Conservation (phyloP, 257 asterid species). For the Phtheirospermum japonicum region DNA sequence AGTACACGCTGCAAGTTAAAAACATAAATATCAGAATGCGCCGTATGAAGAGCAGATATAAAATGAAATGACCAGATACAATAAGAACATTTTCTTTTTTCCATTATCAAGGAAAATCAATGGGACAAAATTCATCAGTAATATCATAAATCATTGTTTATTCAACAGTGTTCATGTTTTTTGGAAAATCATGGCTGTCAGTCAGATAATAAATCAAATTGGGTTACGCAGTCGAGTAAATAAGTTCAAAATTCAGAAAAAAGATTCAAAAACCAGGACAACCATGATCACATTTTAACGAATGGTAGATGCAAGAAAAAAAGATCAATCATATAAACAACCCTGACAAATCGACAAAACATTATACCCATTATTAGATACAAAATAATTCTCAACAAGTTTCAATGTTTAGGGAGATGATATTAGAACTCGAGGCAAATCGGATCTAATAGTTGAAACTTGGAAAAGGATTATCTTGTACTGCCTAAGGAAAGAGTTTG, state of each 20-base stretch:
- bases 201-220: background rate
- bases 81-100: background rate
- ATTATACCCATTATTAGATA: background rate
- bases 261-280: background rate
- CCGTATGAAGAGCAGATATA: too few relatives aligned
- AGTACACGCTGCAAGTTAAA: constrained; percentile 11
- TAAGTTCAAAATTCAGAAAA: constrained; percentile 3
- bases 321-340: background rate
- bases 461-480: too few relatives aligned
- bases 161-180: background rate
- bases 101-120: background rate
- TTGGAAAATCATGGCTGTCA: background rate
- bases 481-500: too few relatives aligned
- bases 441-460: too few relatives aligned
- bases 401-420: background rate
- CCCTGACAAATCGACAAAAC: background rate
- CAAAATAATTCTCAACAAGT: background rate
- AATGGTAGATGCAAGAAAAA: background rate
- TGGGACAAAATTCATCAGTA: background rate
- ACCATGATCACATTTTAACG: background rate
- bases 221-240: constrained; percentile 7
- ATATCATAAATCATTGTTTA: background rate
- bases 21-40: background rate
- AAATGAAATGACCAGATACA: background rate
- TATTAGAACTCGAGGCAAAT: background rate